Percentiles rank a stretch among this genome's conserved stretches.
Conservation (phyloP, 2,329 filamentous ascomycete genomes). For the Biscogniauxia mediterranea region DNA sequence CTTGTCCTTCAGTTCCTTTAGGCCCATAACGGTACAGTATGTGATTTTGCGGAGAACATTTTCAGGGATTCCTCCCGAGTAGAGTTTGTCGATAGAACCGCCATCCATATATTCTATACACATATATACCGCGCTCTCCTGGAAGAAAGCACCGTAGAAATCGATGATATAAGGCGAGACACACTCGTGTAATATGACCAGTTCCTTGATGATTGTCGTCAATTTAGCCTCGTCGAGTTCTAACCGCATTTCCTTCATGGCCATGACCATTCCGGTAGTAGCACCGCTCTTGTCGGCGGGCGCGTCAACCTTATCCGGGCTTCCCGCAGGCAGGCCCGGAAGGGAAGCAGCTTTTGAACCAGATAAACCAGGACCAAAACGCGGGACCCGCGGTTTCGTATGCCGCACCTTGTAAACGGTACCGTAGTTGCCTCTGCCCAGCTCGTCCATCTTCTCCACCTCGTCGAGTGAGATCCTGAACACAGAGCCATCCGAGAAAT, state of each 20-base stretch:
- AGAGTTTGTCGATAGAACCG: constrained; percentile 94
- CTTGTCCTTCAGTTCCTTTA: constrained; percentile 93
- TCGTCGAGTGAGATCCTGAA: constrained; percentile 94
- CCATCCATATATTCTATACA: constrained; percentile 99
- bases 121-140: constrained; percentile 97
- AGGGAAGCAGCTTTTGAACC: constrained; percentile 44
- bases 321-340: constrained; percentile 34
- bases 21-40: constrained; percentile 81
- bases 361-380: constrained; percentile 58
- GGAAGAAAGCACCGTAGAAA: constrained; percentile 98
- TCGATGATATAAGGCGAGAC: constrained; percentile 96
- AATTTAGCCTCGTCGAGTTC: constrained; percentile 98
- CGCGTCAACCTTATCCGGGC: constrained; percentile 29
- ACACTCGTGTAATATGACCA: constrained; percentile 93
- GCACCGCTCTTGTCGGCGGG: constrained; percentile 40
- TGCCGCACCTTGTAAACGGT: constrained; percentile 97
- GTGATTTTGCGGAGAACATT: constrained; percentile 86
- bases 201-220: constrained; percentile 93
- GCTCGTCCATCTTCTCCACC: constrained; percentile 86
- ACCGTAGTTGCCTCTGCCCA: constrained; percentile 97
- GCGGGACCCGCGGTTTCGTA: constrained; percentile 59
- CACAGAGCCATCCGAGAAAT: constrained; percentile 84
- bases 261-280: constrained; percentile 78
- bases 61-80: constrained; percentile 86
- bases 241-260: constrained; percentile 97